Base-by-base conservation (phyloP, 768 basidiomycete genomes). In the Psilocybe cyanescens region DNA sequence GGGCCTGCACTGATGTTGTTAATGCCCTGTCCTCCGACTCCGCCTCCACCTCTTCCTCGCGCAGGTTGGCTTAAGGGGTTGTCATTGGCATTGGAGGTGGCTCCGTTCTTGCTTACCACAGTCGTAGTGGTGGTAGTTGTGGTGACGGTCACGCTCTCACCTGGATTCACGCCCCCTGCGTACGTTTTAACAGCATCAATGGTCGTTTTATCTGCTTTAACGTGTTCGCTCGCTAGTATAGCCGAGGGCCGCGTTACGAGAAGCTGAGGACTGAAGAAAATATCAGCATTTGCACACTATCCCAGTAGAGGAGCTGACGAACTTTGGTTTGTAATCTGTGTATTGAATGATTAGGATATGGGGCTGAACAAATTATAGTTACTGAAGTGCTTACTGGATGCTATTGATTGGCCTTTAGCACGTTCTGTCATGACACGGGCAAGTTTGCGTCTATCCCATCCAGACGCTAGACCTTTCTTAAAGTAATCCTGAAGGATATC, bases 361-460 rank as follows among this genome's bases (percentile, higher is more conserved):
- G 1, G 7, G 49, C 24, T 5, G 14, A 6, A 31, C 24, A 24
- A 19, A 46, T 33, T 8, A 6, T 51, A 31, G 8, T 16, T 50
- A 45, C 45, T 35, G 33, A 19, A 19, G 24, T 2, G 65, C 72
- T 30, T 52, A 76, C 75, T 77, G 19, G 71, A 68, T 44, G 75
- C 76, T 33, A 74, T 69, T 31, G 69, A 71, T 57, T 70, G 71
- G 7, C 71, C 70, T 47, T 71, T 68, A 7, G 72, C 71, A 17
- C 72, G 67, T 58, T 74, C 68, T 14, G 67, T 68, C 62, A 74
- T 58, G 4, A 72, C 59, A 11, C 68, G 59, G 0, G 70, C 63
- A 14, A 74, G 60, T 51, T 73, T 75, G 9, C 75, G 72, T 45
- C 70, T 65, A 61, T 75, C 68, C 75, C 74, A 77, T 4, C 66